Base-by-base conservation (phyloP, 2,329 filamentous ascomycete genomes). In the Tolypocladium tropicale region DNA sequence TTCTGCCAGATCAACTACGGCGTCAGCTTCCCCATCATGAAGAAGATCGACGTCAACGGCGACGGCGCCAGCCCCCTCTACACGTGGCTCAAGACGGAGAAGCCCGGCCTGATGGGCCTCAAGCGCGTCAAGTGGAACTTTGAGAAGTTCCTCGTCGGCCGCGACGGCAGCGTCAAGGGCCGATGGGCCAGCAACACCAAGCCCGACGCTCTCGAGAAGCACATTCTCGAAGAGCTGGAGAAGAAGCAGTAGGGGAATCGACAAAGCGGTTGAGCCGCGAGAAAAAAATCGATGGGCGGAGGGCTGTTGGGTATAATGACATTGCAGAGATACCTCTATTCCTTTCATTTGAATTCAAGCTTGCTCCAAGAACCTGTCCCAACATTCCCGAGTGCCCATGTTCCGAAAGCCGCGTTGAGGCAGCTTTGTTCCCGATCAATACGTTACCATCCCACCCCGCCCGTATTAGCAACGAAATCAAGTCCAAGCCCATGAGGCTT, bases 51-150 rank as follows among this genome's bases (percentile, higher is more conserved):
- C 59, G 94, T 97, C 68, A 99, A 99, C 71, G 94, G 94, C 66
- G 83, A 88, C 64, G 78, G 84, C 33, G 88, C 91, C 52, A 83
- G 84, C 65, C 91, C 92, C 4, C 53, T 64, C 28, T 64, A 59
- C 51, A 53, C 88, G 69, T 99, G 82, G 82, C 72, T 88, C 67
- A 88, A 87, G 78, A 72, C 74, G 48, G 76, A 85, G 74, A 87
- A 90, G 78, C 82, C 93, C 1, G 92, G 94, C 25, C 67, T 96
- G 56, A 75, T 97, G 75, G 94, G 94, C 23, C 71, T 97, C 68
- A 93, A 95, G 85, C 75, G 86, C 60, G 80, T 99, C 66, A 96
- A 97, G 87, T 99, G 94, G 94, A 99, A 99, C 77, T 99, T 97
- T 78, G 94, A 99, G 75, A 99, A 99, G 83, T 99, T 96, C 76